A percentile compares a stretch with the other conserved stretches of the same genome.
Conservation (phyloP, 768 basidiomycete species). For the Tylopilus cervinicoccineus region DNA sequence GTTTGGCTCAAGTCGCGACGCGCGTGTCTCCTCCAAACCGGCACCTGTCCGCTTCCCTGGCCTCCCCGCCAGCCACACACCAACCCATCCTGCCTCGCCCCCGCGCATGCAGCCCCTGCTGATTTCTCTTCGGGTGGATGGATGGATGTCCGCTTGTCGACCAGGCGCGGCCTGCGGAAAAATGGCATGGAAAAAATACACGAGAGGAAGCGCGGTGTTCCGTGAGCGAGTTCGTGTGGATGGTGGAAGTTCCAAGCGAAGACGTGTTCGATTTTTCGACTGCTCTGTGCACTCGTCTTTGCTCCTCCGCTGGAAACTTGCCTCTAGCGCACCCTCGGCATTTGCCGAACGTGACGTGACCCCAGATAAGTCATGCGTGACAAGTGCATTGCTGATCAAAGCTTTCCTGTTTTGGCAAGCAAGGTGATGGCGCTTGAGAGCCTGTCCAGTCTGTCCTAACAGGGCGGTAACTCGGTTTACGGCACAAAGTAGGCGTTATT, state of each 20-base stretch:
- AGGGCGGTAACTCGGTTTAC: too few species aligned
- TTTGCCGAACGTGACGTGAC: conserved; percentile 27
- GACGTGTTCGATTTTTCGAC: conserved; percentile 27
- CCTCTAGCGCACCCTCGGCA: conserved; percentile 21
- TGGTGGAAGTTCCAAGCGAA: conserved; percentile 35
- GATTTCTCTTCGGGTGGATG: not conserved
- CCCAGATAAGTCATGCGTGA: conserved; percentile 6
- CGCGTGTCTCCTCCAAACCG: conserved; percentile 24
- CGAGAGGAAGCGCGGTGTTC: not conserved
- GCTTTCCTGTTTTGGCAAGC: conserved; percentile 19
- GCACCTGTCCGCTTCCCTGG: conserved; percentile 23
- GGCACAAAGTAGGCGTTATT: conserved; percentile 12
- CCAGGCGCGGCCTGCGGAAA: not conserved
- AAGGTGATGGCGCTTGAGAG: conserved; percentile 13
- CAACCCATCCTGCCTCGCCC: not conserved
- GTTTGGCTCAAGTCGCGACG: conserved; percentile 20
- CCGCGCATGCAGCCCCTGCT: not conserved
- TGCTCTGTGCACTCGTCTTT: conserved; percentile 17
- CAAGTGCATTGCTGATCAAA: conserved; percentile 14
- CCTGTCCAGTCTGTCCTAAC: too few species aligned
- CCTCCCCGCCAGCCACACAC: conserved; percentile 15
- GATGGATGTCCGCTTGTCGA: not conserved
- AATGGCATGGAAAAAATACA: conserved; percentile 7
- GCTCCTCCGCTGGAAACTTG: conserved; percentile 21
- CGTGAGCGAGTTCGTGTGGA: conserved; percentile 10